Evolutionary conservation across 306 rosid genomes (phyloP).

Genomic region (Trifolium pratense): DNA sequence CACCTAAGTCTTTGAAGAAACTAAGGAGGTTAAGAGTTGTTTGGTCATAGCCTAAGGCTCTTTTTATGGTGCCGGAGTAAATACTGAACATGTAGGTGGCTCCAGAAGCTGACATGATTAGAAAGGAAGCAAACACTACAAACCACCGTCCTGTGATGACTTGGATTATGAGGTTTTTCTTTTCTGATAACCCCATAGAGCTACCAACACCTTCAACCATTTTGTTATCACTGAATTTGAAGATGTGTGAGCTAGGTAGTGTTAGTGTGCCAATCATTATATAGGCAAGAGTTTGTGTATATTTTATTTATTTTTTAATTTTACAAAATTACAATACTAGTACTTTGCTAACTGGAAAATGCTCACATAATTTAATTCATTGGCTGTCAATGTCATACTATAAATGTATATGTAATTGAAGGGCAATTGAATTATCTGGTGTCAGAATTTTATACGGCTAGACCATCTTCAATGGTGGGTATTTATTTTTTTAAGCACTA

Average conservation of each 20-base stretch:
- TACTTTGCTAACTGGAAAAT: not conserved
- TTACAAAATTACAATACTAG: not conserved
- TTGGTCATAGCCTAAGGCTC: constrained; percentile 74
- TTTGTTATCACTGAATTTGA: not conserved
- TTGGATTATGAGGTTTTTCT: constrained; percentile 44
- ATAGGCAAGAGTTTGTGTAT: not conserved
- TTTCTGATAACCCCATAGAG: constrained; percentile 19
- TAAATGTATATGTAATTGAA: not conserved
- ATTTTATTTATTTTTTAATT: not conserved
- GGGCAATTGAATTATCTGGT: not conserved
- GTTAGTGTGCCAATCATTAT: constrained; percentile 5
- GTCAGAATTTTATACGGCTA: not conserved
- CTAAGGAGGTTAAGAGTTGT: constrained; percentile 75
- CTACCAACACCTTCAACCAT: constrained; percentile 19
- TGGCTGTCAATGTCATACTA: not conserved
- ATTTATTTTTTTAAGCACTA: too few species aligned
- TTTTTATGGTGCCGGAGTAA: constrained; percentile 70
- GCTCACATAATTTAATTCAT: not conserved
- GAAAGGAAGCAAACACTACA: constrained; percentile 70
- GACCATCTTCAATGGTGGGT: too few species aligned
- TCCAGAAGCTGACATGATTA: constrained; percentile 79
- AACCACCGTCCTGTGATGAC: constrained; percentile 79
- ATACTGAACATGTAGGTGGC: constrained; percentile 82
- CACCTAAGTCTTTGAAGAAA: constrained; percentile 87
- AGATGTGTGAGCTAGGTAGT: not conserved